phyloP scores from a whole-genome alignment of 1,284 basidiomycete species.

The Trametes sp. region DNA sequence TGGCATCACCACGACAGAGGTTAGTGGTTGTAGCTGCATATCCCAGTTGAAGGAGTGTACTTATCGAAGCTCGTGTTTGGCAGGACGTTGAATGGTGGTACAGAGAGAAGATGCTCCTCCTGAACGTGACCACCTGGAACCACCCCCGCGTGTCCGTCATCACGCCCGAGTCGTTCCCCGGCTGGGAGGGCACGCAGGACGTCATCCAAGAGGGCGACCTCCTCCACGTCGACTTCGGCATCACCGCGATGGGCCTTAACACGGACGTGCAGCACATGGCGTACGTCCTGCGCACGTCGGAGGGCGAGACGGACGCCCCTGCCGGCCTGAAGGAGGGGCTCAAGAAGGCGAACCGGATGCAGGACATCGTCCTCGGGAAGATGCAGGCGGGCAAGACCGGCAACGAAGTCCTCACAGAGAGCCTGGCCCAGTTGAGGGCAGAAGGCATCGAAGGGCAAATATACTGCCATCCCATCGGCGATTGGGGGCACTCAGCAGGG shows the following conservation, averaged over 20 bases:
- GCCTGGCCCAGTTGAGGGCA: slow-evolving; percentile 50
- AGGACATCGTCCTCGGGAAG: slow-evolving; percentile 54
- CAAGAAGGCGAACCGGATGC: slow-evolving; percentile 56
- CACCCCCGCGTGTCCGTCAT: slow-evolving; percentile 59
- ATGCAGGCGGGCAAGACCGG: slow-evolving; percentile 57
- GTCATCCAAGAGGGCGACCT: slow-evolving; percentile 56
- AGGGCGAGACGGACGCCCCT: slow-evolving; percentile 52
- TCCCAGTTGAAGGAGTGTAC: neutral
- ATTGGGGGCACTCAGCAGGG: slow-evolving; percentile 63
- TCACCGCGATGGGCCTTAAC: slow-evolving; percentile 60
- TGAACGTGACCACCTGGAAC: slow-evolving; percentile 60
- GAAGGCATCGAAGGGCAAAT: slow-evolving; percentile 58
- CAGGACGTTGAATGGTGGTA: slow-evolving; percentile 65
- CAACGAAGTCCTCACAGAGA: slow-evolving; percentile 52
- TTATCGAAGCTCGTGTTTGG: neutral
- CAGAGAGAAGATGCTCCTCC: slow-evolving; percentile 57
- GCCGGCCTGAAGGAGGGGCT: slow-evolving; percentile 53
- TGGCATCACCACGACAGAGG: slow-evolving; percentile 54
- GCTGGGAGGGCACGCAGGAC: slow-evolving; percentile 52
- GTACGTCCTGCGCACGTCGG: slow-evolving; percentile 55
- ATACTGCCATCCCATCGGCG: slow-evolving; percentile 63
- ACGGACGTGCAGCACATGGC: slow-evolving; percentile 65
- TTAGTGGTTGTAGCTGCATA: slow-evolving; percentile 32
- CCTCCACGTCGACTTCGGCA: slow-evolving; percentile 62
- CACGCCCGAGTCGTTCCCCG: slow-evolving; percentile 52